phyloP scores from a whole-genome alignment of 1,284 basidiomycete genomes.

The Apiotrichum veenhuisii region DNA sequence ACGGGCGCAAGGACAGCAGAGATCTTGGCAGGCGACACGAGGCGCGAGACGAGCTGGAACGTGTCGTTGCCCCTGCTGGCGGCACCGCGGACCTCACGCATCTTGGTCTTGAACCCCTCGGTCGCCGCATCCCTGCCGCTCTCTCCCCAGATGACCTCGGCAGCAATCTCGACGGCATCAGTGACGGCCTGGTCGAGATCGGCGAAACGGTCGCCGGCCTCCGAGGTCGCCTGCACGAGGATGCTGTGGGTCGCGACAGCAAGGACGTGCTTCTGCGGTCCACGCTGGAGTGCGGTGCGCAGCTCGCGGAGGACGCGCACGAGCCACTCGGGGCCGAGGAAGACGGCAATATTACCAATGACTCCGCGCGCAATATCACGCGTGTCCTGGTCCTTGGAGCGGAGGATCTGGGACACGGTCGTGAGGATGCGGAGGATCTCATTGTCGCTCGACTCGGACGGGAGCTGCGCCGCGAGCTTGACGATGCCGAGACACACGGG shows the following conservation, averaged over 20 bases:
- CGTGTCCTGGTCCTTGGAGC: conserved; percentile 90
- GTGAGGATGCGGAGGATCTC: conserved; percentile 80
- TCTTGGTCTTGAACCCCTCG: conserved; percentile 91
- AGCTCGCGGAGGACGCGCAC: conserved; percentile 74
- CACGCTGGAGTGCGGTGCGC: conserved; percentile 74
- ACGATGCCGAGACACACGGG: conserved; percentile 86
- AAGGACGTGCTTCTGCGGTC: conserved; percentile 90
- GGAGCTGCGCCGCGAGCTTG: conserved; percentile 77
- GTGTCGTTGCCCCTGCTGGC: conserved; percentile 76
- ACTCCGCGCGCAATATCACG: conserved; percentile 84
- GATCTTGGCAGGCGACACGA: conserved; percentile 70
- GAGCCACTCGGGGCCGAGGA: conserved; percentile 71
- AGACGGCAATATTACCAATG: conserved; percentile 73
- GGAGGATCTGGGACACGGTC: conserved; percentile 78
- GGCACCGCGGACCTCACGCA: conserved; percentile 80
- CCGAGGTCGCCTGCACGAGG: conserved; percentile 68
- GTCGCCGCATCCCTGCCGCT: conserved; percentile 84
- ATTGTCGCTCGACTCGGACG: conserved; percentile 61
- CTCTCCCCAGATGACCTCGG: conserved; percentile 92
- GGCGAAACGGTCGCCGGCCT: conserved; percentile 57
- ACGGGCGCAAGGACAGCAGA: conserved; percentile 74
- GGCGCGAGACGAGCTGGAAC: conserved; percentile 72
- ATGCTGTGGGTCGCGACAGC: conserved; percentile 81
- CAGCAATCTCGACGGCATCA: conserved; percentile 73
- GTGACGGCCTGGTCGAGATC: conserved; percentile 73